Evolutionary conservation across 2,329 filamentous ascomycete genomes (phyloP), one percentile per base, ranked within the genome.

Genomic region (Colletotrichum tropicale): DNA sequence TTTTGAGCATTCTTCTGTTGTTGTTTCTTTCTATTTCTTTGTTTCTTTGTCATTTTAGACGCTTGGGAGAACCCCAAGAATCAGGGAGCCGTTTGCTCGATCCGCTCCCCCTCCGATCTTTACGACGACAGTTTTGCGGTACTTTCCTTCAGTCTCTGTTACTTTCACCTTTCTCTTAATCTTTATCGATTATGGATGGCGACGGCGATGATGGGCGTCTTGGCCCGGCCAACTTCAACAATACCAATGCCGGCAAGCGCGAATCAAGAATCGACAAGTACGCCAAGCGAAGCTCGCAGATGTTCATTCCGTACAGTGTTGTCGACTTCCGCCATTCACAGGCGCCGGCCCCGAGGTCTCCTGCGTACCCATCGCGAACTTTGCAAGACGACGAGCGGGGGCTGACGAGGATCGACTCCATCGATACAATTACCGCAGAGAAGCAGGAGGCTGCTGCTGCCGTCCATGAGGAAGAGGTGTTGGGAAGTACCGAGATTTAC

Each of bases 401-500:
- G 26, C 28, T 61, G 58, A 61, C 58, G 58, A 61, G 58, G 26
- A 61, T 61, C 58, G 58, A 61, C 26, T 61, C 58, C 58, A 28
- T 61, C 28, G 28, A 61, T 30, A 61, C 58, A 4, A 61, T 61
- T 28, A 61, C 58, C 24, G 58, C 58, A 16, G 58, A 61, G 58
- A 61, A 61, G 58, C 58, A 61, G 26, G 58, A 16, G 15, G 58
- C 58, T 32, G 58, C 58, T 28, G 58, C 58, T 61, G 58, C 58
- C 18, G 58, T 34, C 18, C 58, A 61, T 61, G 58, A 30, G 26
- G 58, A 61, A 30, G 58, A 61, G 56, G 76, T 77, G 4, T 65
- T 78, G 18, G 77, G 77, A 15, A 76, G 69, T 5, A 76, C 77
- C 15, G 48, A 71, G 26, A 60, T 78, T 8, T 78, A 76, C 56